A percentile compares a stretch with the other conserved stretches of the same genome.
Conservation (phyloP, 805 yeast genomes). For the Saccharomycopsis amapae region DNA sequence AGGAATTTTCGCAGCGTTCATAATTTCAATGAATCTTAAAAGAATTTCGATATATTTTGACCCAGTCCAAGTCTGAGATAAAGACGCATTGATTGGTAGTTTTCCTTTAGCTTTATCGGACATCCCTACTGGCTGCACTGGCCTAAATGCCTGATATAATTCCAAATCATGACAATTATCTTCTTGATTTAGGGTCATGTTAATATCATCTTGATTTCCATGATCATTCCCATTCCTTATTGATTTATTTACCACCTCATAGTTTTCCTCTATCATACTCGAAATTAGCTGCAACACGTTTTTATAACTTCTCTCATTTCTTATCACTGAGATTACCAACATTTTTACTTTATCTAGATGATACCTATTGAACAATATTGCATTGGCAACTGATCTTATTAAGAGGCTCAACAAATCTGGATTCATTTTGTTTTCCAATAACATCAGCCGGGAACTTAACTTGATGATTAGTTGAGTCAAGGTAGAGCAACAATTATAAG, state of each 20-base stretch:
- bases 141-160: conserved; percentile 36
- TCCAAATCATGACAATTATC: not conserved
- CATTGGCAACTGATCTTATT: conserved; percentile 48
- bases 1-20: conserved; percentile 31
- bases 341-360: conserved; percentile 46
- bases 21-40: conserved; percentile 30
- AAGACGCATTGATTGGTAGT: conserved; percentile 41
- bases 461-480: conserved; percentile 29
- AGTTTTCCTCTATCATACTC: conserved; percentile 7
- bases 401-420: conserved; percentile 53
- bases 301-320: conserved; percentile 34
- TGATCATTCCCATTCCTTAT: not conserved
- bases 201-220: conserved; percentile 18
- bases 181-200: conserved; percentile 2
- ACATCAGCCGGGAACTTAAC: conserved; percentile 32
- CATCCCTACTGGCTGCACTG: conserved; percentile 55
- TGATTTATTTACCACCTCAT: not conserved
- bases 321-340: conserved; percentile 43
- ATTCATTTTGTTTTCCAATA: conserved; percentile 37
- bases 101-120: conserved; percentile 49
- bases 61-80: conserved; percentile 52
- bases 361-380: conserved; percentile 33
- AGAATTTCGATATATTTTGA: conserved; percentile 35
- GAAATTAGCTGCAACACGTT: conserved; percentile 25
- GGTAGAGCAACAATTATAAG: conserved; percentile 42